Conservation (phyloP, 768 basidiomycete species). For the Mycena chlorophos region DNA sequence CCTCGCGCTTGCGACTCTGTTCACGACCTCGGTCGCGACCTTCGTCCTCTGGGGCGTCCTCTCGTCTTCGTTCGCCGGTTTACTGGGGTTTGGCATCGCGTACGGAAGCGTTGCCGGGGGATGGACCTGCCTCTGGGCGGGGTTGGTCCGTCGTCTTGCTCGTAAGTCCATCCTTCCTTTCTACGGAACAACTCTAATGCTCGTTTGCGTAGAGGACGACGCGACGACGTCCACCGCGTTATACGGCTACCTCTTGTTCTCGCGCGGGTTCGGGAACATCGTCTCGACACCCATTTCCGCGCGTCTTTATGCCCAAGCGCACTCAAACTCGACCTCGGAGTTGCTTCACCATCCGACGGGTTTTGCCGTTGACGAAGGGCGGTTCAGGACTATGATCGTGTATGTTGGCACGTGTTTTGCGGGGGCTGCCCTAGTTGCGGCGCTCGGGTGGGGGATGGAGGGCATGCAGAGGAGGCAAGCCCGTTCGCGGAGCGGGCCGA, state of each 20-base stretch:
- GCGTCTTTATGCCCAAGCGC: constrained; percentile 1
- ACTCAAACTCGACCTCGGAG: background rate
- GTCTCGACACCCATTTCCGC: constrained; percentile 29
- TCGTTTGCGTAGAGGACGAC: constrained; percentile 31
- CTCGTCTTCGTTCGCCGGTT: constrained; percentile 26
- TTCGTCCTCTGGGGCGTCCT: constrained; percentile 34
- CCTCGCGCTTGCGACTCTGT: constrained; percentile 19
- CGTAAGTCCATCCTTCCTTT: too few relatives aligned
- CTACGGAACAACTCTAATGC: too few relatives aligned
- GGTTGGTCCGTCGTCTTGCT: constrained; percentile 27
- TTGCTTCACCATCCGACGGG: constrained; percentile 17
- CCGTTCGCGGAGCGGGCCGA: too few relatives aligned
- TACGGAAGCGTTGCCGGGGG: constrained; percentile 30
- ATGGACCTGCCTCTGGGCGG: constrained; percentile 30
- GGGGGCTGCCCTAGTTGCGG: constrained; percentile 26
- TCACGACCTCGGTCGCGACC: constrained; percentile 24
- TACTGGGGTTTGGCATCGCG: constrained; percentile 27
- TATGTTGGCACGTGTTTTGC: constrained; percentile 34
- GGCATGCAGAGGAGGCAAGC: too few relatives aligned
- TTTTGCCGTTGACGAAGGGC: constrained; percentile 30
- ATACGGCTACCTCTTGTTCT: constrained; percentile 27
- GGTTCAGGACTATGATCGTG: constrained; percentile 29
- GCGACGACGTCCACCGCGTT: constrained; percentile 25
- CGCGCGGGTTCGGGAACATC: constrained; percentile 33
- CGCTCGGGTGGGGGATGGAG: constrained; percentile 27